Evolutionary conservation across 2,329 filamentous ascomycete genomes (phyloP).

Genomic region (Basipetospora sp.): DNA sequence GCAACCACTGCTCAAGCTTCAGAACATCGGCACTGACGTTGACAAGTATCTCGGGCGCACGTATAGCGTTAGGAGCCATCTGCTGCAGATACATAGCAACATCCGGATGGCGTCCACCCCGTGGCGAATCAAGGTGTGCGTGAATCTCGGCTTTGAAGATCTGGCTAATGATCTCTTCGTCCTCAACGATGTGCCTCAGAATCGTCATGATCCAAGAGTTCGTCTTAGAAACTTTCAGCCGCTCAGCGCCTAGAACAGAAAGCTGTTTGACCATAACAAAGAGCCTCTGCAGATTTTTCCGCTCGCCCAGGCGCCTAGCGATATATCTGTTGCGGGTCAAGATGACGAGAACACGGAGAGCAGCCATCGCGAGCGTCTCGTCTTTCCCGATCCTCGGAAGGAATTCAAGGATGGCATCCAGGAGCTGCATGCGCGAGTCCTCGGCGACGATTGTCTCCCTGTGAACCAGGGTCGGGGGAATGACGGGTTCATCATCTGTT

Average conservation of each 20-base stretch:
- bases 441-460: conserved; percentile 28
- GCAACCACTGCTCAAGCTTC: conserved; percentile 24
- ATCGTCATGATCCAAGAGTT: conserved; percentile 63
- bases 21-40: conserved; percentile 75
- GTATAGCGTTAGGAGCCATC: conserved; percentile 64
- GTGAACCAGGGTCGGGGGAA: conserved; percentile 26
- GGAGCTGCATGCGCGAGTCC: conserved; percentile 54
- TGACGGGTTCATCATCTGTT: conserved; percentile 31
- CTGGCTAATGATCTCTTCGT: conserved; percentile 78
- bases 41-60: conserved; percentile 73
- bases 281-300: conserved; percentile 72
- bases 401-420: conserved; percentile 66
- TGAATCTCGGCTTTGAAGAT: conserved; percentile 85
- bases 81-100: conserved; percentile 59
- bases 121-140: conserved; percentile 14
- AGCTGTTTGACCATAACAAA: conserved; percentile 95
- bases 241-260: conserved; percentile 60
- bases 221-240: conserved; percentile 43
- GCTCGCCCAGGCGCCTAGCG: conserved; percentile 66
- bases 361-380: conserved; percentile 66
- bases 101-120: conserved; percentile 46
- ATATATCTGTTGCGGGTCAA: conserved; percentile 66
- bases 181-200: conserved; percentile 83
- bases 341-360: conserved; percentile 72
- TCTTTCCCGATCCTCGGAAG: conserved; percentile 80